Conservation (phyloP, 495 filamentous ascomycete species). For the Penicillium bovifimosum region DNA sequence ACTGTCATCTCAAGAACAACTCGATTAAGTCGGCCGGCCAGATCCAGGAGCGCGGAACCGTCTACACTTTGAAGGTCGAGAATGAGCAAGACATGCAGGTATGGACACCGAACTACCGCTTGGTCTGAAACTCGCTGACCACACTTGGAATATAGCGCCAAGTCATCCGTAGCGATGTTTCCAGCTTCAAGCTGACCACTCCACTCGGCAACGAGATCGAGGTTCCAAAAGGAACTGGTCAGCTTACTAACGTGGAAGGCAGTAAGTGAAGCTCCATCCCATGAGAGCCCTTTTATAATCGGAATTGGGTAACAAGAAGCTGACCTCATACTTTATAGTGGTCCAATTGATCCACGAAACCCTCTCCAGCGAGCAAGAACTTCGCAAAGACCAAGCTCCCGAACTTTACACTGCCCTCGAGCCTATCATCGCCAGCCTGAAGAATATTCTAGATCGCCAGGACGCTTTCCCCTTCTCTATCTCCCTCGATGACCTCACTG, state of each 20-base stretch:
- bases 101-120: neutral
- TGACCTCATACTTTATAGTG: neutral
- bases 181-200: slow-evolving; percentile 72
- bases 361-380: slow-evolving; percentile 66
- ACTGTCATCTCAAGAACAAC: slow-evolving; percentile 85
- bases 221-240: slow-evolving; percentile 80
- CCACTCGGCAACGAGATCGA: slow-evolving; percentile 63
- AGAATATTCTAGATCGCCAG: slow-evolving; percentile 65
- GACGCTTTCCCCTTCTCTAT: slow-evolving; percentile 81
- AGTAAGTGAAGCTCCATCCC: neutral
- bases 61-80: slow-evolving; percentile 69
- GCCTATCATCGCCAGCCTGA: slow-evolving; percentile 61
- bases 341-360: slow-evolving; percentile 60
- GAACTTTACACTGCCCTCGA: slow-evolving; percentile 72
- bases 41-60: slow-evolving; percentile 83
- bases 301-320: neutral
- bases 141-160: slow-evolving; percentile 51
- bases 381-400: slow-evolving; percentile 64
- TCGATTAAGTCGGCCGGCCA: slow-evolving; percentile 85
- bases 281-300: neutral
- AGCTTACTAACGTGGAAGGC: slow-evolving; percentile 90
- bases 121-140: no score
- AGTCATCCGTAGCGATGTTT: slow-evolving; percentile 86
- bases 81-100: slow-evolving; percentile 49
- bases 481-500: slow-evolving; percentile 80